Base-by-base conservation (phyloP, 208 protist genomes). In the Trypanosomatidae sp. region DNA sequence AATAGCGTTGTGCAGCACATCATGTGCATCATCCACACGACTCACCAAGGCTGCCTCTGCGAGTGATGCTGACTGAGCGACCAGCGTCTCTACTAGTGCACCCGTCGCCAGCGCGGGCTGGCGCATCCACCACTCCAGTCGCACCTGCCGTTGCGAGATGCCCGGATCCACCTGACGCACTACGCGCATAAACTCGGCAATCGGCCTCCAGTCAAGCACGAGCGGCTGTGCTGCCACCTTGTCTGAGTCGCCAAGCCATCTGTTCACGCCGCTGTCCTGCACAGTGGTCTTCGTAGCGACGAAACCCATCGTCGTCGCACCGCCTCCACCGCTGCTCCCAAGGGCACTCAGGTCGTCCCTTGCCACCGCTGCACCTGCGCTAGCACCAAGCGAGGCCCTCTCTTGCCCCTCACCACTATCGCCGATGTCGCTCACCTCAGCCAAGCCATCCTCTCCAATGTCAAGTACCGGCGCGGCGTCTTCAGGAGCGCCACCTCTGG, bases 201-300 rank as follows among this genome's bases (percentile, higher is more conserved):
- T 75, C 3, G 76, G 76, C 41, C 69, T 36, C 69, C 69, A 74
- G 50, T 80, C 70, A 30, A 80, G 39, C 56, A 80, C 52, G 47
- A 78, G 50, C 56, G 59, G 39, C 39, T 19, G 36, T 19, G 17
- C 36, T 25, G 59, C 15, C 39, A 15, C 1, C 36, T 15, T 30
- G 59, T 64, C 59, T 9, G 39, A 64, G 36, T 43, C 36, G 3
- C 19, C 19, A 15, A 22, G 10, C 59, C 30, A 46, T 25, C 46
- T n/a, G 15, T n/a, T 36, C 7, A 7, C 17, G 19, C 13, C 36
- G 17, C n/a, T 36, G 30, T 47, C 59, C 19, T 0, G 2, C 6
- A 19, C 33, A 19, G 33, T 28, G 15, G 39, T 10, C 36, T 30
- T 43, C 15, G 36, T 13, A 43, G 56, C 15, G 39, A 10, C 1